These are phyloP conservation scores for Exophiala bonariae DNA, from an alignment of 2,329 filamentous ascomycete species.

Conservation along the genomic window DNA sequence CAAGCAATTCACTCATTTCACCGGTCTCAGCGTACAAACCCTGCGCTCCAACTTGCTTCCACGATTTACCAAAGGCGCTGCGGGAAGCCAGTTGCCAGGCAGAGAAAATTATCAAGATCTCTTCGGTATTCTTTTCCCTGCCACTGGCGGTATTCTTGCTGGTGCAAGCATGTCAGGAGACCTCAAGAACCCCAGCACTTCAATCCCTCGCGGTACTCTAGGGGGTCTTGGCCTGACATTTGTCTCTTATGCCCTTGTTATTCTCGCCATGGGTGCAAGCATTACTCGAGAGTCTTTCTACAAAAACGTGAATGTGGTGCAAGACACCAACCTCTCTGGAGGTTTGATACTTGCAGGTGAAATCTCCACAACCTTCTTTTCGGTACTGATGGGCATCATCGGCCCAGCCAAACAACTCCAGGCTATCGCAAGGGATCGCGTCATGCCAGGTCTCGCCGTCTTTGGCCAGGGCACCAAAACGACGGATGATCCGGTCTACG, in stretches of 20 bases:
- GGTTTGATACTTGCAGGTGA: constrained; percentile 76
- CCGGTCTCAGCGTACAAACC: constrained; percentile 70
- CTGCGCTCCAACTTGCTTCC: constrained; percentile 74
- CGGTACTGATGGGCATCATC: constrained; percentile 82
- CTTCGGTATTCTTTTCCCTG: constrained; percentile 83
- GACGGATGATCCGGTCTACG: constrained; percentile 72
- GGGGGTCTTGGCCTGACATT: constrained; percentile 77
- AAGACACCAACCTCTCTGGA: constrained; percentile 75
- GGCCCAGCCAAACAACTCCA: constrained; percentile 82
- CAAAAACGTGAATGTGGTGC: constrained; percentile 74
- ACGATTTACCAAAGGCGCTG: constrained; percentile 60
- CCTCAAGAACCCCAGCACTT: constrained; percentile 75
- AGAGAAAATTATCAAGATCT: constrained; percentile 74
- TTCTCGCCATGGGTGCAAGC: constrained; percentile 74
- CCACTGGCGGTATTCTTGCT: constrained; percentile 61
- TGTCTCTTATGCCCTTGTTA: constrained; percentile 71
- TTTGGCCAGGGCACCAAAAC: constrained; percentile 73
- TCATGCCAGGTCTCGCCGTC: constrained; percentile 72
- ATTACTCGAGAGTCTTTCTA: constrained; percentile 74
- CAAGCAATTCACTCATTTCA: constrained; percentile 69
- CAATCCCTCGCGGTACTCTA: constrained; percentile 81
- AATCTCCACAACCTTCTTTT: constrained; percentile 80
- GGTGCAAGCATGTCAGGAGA: constrained; percentile 92
- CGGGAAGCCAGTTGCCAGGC: constrained; percentile 61
- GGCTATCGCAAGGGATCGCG: constrained; percentile 74